A percentile compares a stretch with the other conserved stretches of the same genome.
Evolutionary conservation across 1,284 basidiomycete genomes (phyloP).

Genomic region (Cutaneotrichosporon dermatis): DNA sequence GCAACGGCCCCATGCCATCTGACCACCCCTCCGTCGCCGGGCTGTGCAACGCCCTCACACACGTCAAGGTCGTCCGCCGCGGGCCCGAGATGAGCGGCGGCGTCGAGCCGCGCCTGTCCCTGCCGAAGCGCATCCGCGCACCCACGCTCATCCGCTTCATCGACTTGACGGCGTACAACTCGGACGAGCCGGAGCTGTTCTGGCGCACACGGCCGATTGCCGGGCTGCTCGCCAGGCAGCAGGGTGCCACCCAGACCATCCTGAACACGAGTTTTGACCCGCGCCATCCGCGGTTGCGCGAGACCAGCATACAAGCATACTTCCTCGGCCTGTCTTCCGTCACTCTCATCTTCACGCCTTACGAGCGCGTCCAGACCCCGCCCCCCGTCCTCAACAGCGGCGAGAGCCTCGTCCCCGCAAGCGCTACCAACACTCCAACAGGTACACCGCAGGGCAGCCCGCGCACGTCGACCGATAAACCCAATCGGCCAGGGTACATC

Average conservation of each 20-base stretch:
- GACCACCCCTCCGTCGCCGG: not conserved
- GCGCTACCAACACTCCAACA: not conserved
- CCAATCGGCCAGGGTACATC: not conserved
- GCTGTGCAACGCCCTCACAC: not conserved
- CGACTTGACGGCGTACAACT: conserved; percentile 7
- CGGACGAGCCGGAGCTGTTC: conserved; percentile 1
- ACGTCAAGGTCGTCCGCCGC: not conserved
- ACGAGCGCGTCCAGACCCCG: not conserved
- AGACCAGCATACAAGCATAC: conserved; percentile 1
- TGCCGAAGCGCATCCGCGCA: not conserved
- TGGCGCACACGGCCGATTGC: conserved; percentile 3
- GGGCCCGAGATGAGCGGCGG: not conserved
- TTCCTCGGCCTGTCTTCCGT: conserved; percentile 1
- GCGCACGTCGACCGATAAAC: not conserved
- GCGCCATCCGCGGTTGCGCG: conserved; percentile 3
- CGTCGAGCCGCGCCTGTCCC: not conserved
- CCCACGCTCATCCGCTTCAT: conserved; percentile 1
- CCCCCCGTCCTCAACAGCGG: not conserved
- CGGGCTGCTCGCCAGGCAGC: not conserved
- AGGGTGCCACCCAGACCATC: not conserved
- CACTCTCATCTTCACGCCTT: conserved; percentile 3
- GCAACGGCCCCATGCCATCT: not conserved
- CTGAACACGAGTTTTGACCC: conserved; percentile 1
- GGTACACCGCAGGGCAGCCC: not conserved
- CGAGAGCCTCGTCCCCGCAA: not conserved